A percentile compares a stretch with the other conserved stretches of the same genome.
These are phyloP conservation scores for Delitschia confertaspora DNA, from an alignment of 495 filamentous ascomycete species.

Conservation along the genomic window DNA sequence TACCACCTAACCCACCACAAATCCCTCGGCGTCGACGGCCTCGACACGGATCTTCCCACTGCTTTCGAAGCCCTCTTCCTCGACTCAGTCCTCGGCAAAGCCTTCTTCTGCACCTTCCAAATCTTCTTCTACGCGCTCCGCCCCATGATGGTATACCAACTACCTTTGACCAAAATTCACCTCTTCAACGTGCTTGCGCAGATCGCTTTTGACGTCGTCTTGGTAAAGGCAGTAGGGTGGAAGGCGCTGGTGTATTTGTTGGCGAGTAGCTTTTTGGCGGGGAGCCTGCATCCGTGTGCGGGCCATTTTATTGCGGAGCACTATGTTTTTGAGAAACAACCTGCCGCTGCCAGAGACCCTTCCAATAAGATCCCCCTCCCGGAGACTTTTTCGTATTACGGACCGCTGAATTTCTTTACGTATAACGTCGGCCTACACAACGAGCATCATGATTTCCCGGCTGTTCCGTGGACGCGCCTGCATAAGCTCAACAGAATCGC, in stretches of 20 bases:
- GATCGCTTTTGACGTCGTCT: conserved; percentile 62
- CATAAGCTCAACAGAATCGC: conserved; percentile 69
- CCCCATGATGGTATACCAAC: conserved; percentile 85
- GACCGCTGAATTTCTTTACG: conserved; percentile 79
- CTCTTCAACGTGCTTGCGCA: conserved; percentile 69
- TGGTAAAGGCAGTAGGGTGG: conserved; percentile 49
- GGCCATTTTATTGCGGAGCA: conserved; percentile 99
- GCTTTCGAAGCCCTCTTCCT: conserved; percentile 86
- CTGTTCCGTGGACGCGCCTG: conserved; percentile 85
- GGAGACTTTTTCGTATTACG: conserved; percentile 98
- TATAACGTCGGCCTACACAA: conserved; percentile 98
- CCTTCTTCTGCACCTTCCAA: conserved; percentile 99
- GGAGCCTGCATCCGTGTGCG: conserved; percentile 86
- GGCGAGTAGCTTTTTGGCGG: conserved; percentile 82
- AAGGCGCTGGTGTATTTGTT: conserved; percentile 69
- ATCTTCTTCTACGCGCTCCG: conserved; percentile 99
- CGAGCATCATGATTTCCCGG: conserved; percentile 98
- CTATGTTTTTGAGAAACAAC: conserved; percentile 78
- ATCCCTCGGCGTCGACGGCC: conserved; percentile 88
- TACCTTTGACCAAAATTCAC: conserved; percentile 82
- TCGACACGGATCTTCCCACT: conserved; percentile 94
- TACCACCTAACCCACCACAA: conserved; percentile 99
- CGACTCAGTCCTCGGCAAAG: conserved; percentile 92
- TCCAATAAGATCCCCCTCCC: conserved; percentile 48
- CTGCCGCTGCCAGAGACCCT: conserved; percentile 50